phyloP scores from a whole-genome alignment of 345 rosid species.

The Arabidopsis suecica region DNA sequence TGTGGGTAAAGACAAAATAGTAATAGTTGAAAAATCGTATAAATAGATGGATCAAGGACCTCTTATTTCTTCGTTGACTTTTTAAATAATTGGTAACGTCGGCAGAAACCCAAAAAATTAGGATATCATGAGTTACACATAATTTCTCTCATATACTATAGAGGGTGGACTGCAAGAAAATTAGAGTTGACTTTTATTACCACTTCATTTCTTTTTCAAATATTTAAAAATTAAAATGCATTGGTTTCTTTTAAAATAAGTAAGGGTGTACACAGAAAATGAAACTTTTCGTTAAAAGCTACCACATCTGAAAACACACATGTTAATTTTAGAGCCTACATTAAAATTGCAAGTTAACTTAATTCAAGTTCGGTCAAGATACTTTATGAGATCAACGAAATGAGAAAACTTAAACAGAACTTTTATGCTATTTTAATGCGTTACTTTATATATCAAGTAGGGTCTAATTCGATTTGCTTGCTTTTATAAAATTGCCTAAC shows the following conservation, averaged over 20 bases:
- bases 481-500: constrained; percentile 25
- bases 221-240: not conserved
- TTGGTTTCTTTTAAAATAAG: not conserved
- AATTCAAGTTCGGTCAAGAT: not conserved
- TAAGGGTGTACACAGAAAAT: not conserved
- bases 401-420: not conserved
- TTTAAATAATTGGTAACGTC: not conserved
- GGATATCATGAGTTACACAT: not conserved
- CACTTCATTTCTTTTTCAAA: not conserved
- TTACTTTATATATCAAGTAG: not conserved
- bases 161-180: not conserved
- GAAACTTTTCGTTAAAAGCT: not conserved
- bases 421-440: not conserved
- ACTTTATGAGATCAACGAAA: constrained; percentile 7
- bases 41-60: not conserved
- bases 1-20: constrained; percentile 31
- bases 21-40: not conserved
- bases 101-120: not conserved
- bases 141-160: not conserved
- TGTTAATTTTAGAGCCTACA: not conserved
- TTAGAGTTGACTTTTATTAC: constrained; percentile 31
- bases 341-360: not conserved
- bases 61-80: constrained; percentile 10
- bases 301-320: not conserved
- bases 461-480: constrained; percentile 3